phyloP scores from a whole-genome alignment of 352 stramenopile species.

The Globisporangium acanthophoron region DNA sequence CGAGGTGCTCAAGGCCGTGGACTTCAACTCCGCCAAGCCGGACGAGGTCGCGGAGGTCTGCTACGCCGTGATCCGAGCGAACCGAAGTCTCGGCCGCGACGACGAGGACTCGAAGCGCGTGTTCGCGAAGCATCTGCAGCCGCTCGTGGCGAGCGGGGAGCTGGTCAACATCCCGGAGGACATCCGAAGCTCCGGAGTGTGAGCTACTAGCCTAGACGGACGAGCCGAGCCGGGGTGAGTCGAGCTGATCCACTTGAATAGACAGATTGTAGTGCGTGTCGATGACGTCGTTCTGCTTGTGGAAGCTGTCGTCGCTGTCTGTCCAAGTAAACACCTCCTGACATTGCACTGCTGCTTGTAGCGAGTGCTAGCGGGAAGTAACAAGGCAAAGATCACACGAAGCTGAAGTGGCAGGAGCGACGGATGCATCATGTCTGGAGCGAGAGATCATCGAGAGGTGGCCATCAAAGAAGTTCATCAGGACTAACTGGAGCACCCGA shows the following conservation, averaged over 20 bases:
- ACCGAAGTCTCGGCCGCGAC: conserved; percentile 22
- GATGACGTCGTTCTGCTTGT: neutral
- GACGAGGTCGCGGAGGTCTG: conserved; percentile 22
- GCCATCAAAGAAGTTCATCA: no score
- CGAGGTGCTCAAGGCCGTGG: conserved; percentile 26
- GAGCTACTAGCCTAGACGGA: neutral
- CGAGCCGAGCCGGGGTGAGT: no score
- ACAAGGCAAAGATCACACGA: no score
- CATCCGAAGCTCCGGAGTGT: neutral
- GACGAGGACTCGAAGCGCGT: conserved; percentile 16
- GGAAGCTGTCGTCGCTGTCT: no score
- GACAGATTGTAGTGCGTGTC: neutral
- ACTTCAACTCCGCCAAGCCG: conserved; percentile 16
- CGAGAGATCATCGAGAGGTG: no score
- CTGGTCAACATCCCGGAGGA: neutral
- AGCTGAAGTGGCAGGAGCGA: no score
- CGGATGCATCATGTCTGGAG: no score
- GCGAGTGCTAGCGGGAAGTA: no score
- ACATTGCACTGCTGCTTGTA: no score
- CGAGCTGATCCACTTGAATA: neutral
- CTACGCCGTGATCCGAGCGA: conserved; percentile 22
- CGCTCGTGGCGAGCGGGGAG: conserved; percentile 13
- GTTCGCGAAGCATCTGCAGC: conserved; percentile 13
- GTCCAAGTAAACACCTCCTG: no score
- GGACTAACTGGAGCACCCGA: no score